Evolutionary conservation across 1,284 basidiomycete genomes (phyloP).

Genomic region (Schizophyllum commune): DNA sequence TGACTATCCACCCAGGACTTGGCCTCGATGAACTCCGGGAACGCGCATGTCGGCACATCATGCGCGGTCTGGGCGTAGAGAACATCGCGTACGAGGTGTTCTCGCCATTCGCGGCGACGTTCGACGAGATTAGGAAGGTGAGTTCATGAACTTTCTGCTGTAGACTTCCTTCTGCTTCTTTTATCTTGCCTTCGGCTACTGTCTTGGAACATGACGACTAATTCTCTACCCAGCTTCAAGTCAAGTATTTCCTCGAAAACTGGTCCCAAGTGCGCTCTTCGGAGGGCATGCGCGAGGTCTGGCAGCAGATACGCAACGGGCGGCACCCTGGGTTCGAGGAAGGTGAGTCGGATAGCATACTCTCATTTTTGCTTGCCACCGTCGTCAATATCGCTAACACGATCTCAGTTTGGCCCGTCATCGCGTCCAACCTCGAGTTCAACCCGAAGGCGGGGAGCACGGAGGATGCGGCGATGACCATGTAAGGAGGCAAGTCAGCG

Average conservation of each 20-base stretch:
- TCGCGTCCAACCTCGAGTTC: slow-evolving; percentile 59
- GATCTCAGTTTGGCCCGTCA: slow-evolving; percentile 57
- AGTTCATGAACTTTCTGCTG: slow-evolving; percentile 6
- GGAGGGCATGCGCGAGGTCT: slow-evolving; percentile 76
- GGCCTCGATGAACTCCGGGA: slow-evolving; percentile 62
- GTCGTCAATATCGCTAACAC: background rate
- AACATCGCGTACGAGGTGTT: slow-evolving; percentile 87
- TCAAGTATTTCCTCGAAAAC: slow-evolving; percentile 71
- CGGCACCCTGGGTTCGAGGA: slow-evolving; percentile 80
- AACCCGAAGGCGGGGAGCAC: slow-evolving; percentile 25
- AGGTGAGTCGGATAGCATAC: too few relatives aligned
- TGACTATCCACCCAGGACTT: slow-evolving; percentile 38
- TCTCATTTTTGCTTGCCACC: background rate
- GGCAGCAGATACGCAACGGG: slow-evolving; percentile 75
- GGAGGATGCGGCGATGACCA: background rate
- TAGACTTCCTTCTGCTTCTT: background rate
- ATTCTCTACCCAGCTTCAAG: slow-evolving; percentile 45
- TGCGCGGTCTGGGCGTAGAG: slow-evolving; percentile 63
- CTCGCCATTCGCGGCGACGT: slow-evolving; percentile 75
- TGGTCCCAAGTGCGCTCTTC: slow-evolving; percentile 79
- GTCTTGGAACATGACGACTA: background rate
- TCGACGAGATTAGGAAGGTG: slow-evolving; percentile 78
- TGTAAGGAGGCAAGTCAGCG: too few relatives aligned
- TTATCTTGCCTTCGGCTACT: background rate
- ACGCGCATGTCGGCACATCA: slow-evolving; percentile 66